Conservation (phyloP, 345 rosid genomes). For the Draba incana region DNA sequence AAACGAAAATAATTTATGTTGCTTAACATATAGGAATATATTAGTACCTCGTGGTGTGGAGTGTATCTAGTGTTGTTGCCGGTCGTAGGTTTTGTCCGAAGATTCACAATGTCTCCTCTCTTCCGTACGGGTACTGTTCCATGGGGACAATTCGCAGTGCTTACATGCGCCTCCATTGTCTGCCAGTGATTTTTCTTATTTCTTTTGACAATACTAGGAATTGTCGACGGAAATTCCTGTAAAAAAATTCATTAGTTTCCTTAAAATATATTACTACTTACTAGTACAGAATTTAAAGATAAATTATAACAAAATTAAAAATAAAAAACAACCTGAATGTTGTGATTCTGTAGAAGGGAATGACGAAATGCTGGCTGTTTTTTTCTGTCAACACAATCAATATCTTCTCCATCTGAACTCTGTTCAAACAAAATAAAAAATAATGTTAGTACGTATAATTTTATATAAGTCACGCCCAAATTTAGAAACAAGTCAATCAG, state of each 20-base stretch:
- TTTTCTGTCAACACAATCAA: background rate
- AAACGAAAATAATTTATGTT: too few species aligned
- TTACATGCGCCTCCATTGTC: background rate
- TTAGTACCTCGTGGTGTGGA: too few species aligned
- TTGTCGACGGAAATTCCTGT: too few species aligned
- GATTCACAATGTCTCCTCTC: too few species aligned
- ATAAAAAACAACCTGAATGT: slow-evolving; percentile 1
- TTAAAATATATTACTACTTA: background rate
- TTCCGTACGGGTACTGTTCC: background rate
- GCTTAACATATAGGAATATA: too few species aligned
- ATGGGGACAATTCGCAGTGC: background rate
- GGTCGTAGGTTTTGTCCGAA: too few species aligned
- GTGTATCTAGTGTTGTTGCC: too few species aligned
- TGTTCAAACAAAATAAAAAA: too few species aligned
- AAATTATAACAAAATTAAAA: background rate
- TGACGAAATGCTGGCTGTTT: background rate
- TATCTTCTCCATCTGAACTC: background rate
- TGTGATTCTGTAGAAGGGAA: background rate
- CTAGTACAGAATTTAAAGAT: background rate
- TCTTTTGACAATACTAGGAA: background rate
- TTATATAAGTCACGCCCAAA: too few species aligned
- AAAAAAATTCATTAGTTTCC: too few species aligned
- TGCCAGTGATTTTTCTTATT: background rate
- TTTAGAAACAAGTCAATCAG: too few species aligned
- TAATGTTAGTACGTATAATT: too few species aligned